Percentiles rank a stretch among this genome's conserved stretches.
Evolutionary conservation across 2,329 filamentous ascomycete species (phyloP).

Genomic region (Aschersonia sp.): DNA sequence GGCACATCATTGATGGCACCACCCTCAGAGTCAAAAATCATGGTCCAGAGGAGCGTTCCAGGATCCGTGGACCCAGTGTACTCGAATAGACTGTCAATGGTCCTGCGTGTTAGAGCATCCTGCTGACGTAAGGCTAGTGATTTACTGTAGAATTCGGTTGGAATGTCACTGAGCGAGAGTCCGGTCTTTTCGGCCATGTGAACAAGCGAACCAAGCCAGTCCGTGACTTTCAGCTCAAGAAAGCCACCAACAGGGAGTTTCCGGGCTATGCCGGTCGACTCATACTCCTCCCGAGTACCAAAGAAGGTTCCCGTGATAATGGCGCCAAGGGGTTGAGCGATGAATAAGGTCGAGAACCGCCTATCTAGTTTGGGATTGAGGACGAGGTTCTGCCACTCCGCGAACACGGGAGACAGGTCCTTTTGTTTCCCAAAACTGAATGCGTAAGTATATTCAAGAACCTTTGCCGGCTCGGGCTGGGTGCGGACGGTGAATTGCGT

Average conservation of each 20-base stretch:
- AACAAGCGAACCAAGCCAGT: conserved; percentile 47
- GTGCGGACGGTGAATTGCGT: conserved; percentile 43
- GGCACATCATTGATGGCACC: conserved; percentile 44
- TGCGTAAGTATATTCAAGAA: conserved; percentile 44
- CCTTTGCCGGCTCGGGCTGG: conserved; percentile 36
- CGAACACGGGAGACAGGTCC: conserved; percentile 34
- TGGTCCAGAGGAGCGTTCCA: conserved; percentile 41
- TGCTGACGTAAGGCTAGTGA: conserved; percentile 37
- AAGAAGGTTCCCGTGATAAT: conserved; percentile 48
- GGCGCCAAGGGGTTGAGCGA: conserved; percentile 36
- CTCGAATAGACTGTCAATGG: conserved; percentile 34
- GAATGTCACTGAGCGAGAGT: conserved; percentile 30
- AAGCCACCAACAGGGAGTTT: conserved; percentile 27
- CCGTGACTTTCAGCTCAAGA: conserved; percentile 33
- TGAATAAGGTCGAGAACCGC: conserved; percentile 42
- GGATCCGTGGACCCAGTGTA: conserved; percentile 35
- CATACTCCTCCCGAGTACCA: conserved; percentile 40
- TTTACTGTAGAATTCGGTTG: conserved; percentile 40
- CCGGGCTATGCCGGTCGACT: conserved; percentile 31
- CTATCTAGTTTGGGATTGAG: conserved; percentile 39
- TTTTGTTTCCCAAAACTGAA: conserved; percentile 32
- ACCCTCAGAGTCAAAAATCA: conserved; percentile 48
- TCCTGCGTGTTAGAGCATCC: conserved; percentile 28
- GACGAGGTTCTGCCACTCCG: conserved; percentile 43
- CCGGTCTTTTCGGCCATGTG: conserved; percentile 34